Conservation (phyloP, 441 rosid genomes). For the Codiaeum variegatum region DNA sequence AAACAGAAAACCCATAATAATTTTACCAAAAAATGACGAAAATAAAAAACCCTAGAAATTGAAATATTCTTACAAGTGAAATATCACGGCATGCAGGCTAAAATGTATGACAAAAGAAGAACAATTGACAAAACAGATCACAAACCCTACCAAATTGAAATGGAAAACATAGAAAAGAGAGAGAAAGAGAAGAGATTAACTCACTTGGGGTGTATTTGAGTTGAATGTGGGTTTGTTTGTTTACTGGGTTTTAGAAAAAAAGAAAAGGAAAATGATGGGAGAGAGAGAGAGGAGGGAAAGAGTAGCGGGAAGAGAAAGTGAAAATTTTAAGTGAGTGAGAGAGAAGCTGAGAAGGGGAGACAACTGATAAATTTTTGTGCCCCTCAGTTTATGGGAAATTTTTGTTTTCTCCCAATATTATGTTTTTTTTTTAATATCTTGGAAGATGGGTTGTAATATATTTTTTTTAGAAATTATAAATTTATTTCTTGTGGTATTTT, state of each 20-base stretch:
- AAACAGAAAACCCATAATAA: neutral
- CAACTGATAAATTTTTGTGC: neutral
- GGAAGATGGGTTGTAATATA: too few species aligned
- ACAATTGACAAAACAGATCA: too few species aligned
- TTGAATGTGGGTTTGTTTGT: neutral
- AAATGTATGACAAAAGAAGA: too few species aligned
- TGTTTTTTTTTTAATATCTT: neutral
- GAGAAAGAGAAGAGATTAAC: neutral
- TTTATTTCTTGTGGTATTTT: too few species aligned
- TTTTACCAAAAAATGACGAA: neutral
- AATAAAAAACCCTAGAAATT: neutral
- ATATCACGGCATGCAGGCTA: neutral
- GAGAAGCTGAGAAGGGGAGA: neutral
- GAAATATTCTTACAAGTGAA: neutral
- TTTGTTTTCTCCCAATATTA: conserved; percentile 7
- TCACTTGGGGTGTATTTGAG: neutral
- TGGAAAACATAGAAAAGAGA: neutral
- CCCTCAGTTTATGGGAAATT: conserved; percentile 12
- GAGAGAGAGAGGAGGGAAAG: conserved; percentile 16
- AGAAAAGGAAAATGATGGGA: neutral
- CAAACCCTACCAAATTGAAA: too few species aligned
- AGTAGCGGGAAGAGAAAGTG: conserved; percentile 6
- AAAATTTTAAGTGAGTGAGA: conserved; percentile 2
- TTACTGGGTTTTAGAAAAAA: neutral
- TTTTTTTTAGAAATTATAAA: too few species aligned